Percentiles rank a stretch among this genome's conserved stretches.
Evolutionary conservation across 768 basidiomycete genomes (phyloP).

Genomic region (Chalciporus pseudorubinellus): DNA sequence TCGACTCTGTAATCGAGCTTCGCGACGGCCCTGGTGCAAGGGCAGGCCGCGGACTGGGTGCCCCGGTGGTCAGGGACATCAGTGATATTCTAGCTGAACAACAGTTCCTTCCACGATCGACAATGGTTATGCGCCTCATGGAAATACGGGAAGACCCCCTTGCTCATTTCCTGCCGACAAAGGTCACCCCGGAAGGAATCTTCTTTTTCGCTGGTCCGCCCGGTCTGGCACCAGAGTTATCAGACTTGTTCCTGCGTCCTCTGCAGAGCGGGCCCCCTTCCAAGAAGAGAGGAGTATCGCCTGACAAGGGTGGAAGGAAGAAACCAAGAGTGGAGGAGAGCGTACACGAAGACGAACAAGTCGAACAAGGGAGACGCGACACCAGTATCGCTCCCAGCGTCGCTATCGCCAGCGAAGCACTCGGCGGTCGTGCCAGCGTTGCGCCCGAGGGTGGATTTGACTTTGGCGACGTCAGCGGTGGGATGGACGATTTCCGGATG

Average conservation of each 20-base stretch:
- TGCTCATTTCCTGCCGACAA: slow-evolving; percentile 82
- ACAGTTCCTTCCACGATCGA: slow-evolving; percentile 80
- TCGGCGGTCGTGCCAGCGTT: slow-evolving; percentile 52
- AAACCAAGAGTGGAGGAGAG: slow-evolving; percentile 56
- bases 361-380: slow-evolving; percentile 70
- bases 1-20: slow-evolving; percentile 88
- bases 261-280: slow-evolving; percentile 44
- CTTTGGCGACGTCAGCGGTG: slow-evolving; percentile 54
- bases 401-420: slow-evolving; percentile 52
- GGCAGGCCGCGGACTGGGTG: slow-evolving; percentile 56
- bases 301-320: slow-evolving; percentile 54
- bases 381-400: slow-evolving; percentile 61
- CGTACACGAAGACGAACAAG: slow-evolving; percentile 52
- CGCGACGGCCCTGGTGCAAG: slow-evolving; percentile 57
- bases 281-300: slow-evolving; percentile 61
- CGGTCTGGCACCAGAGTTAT: slow-evolving; percentile 77
- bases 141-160: slow-evolving; percentile 85
- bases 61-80: slow-evolving; percentile 53
- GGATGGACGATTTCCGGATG: slow-evolving; percentile 71
- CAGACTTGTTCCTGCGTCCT: slow-evolving; percentile 82
- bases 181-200: slow-evolving; percentile 63
- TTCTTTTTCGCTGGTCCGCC: slow-evolving; percentile 86
- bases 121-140: slow-evolving; percentile 80
- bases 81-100: slow-evolving; percentile 77
- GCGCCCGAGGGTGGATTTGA: slow-evolving; percentile 59